Base-by-base conservation (phyloP, 1,284 basidiomycete species). In the Rhodotorula sp. region DNA sequence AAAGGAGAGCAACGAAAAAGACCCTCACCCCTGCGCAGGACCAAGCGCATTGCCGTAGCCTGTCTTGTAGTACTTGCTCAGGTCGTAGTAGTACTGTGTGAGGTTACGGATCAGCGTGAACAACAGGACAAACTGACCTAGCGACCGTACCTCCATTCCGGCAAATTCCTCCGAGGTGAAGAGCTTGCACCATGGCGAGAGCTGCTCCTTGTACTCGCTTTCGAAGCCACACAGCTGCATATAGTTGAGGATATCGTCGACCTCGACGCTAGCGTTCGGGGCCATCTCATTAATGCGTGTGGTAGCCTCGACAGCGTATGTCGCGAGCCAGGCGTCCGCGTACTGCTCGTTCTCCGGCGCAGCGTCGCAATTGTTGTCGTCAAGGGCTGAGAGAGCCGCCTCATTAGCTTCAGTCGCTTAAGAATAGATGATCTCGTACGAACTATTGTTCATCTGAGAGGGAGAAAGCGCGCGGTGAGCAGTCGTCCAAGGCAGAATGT, bases 151-250 rank as follows among this genome's bases (percentile, higher is more conserved):
- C n/a, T 50, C 49, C 49, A 50, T 50, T 82, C 34, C 34, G 34
- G 34, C 82, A 79, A 89, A 92, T 64, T 90, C 89, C 0, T 84
- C 79, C 14, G 79, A 65, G 0, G 80, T 80, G 79, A 93, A 92
- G 10, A 93, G 73, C 7, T 79, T 79, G 79, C 93, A 95, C 84
- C 90, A 93, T 0, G 85, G 85, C 76, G 89, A 91, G 61, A 85
- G 82, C 1, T 72, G 78, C 12, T 84, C 83, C 23, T 66, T 64
- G 2, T 85, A 86, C 13, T 62, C 65, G 21, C 74, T 77, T 41
- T 81, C 90, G 79, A 92, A 93, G 0, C 90, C 85, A 80, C 93
- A 94, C 59, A 94, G 83, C 5, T 87, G 85, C 77, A 91, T 88
- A 49, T 94, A 81, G 72, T 84, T 86, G 61, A 86, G 82, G 0